Percentiles rank a stretch among this genome's conserved stretches.
Conservation (phyloP, 1,284 basidiomycete genomes). For the Agaricales sp. region DNA sequence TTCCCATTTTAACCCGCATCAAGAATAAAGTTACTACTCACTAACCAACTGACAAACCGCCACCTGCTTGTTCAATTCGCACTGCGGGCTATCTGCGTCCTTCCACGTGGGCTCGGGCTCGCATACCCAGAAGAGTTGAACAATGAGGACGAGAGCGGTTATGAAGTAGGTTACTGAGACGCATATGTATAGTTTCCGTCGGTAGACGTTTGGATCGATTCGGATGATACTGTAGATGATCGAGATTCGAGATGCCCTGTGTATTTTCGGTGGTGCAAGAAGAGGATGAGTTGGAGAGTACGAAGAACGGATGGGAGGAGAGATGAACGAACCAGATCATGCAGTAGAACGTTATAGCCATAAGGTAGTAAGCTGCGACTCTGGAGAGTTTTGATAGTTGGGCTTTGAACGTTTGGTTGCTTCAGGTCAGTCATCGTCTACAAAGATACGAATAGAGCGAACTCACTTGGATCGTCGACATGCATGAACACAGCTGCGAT, state of each 20-base stretch:
- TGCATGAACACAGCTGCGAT: slow-evolving; percentile 23
- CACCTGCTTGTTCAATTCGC: slow-evolving; percentile 23
- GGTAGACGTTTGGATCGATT: slow-evolving; percentile 24
- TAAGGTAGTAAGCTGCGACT: slow-evolving; percentile 31
- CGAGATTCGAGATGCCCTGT: slow-evolving; percentile 29
- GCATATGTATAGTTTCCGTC: slow-evolving; percentile 16
- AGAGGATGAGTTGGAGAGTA: no score
- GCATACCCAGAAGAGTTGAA: slow-evolving; percentile 30
- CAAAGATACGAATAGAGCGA: not conserved
- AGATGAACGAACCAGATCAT: no score
- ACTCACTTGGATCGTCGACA: slow-evolving; percentile 13
- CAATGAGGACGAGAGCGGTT: slow-evolving; percentile 20
- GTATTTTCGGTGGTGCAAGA: not conserved
- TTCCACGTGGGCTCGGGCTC: slow-evolving; percentile 26
- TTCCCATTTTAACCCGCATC: no score
- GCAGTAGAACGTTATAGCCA: no score
- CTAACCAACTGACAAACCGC: slow-evolving; percentile 28
- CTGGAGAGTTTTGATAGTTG: no score
- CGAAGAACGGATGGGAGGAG: no score
- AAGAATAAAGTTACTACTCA: no score
- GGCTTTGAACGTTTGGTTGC: slow-evolving; percentile 4
- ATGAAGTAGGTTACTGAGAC: slow-evolving; percentile 20
- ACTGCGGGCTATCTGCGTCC: slow-evolving; percentile 22
- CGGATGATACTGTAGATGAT: slow-evolving; percentile 39
- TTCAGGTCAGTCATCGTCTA: not conserved